Conservation (phyloP, 192 early-diverging fungal species). For the Funneliformis geosporum region DNA sequence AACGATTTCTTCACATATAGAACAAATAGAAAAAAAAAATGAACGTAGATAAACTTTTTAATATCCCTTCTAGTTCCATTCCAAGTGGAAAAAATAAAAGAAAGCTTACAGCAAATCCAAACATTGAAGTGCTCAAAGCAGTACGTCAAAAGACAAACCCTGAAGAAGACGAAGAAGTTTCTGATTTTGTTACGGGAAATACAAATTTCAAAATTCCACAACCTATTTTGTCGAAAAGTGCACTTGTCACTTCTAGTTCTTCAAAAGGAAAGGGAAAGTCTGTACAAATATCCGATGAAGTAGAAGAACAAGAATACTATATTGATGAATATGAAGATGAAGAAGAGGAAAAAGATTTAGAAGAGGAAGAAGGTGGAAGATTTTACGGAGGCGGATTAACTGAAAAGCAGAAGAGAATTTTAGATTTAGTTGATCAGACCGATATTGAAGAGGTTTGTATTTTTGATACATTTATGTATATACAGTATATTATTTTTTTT, state of each 20-base stretch:
- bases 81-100: slow-evolving; percentile 52
- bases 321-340: slow-evolving; percentile 23
- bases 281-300: slow-evolving; percentile 34
- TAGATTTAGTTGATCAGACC: slow-evolving; percentile 82
- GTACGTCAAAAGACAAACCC: not conserved
- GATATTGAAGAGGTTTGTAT: slow-evolving; percentile 67
- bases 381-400: slow-evolving; percentile 86
- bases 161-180: slow-evolving; percentile 34
- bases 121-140: slow-evolving; percentile 47
- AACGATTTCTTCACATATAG: too few species aligned
- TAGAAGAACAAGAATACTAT: slow-evolving; percentile 38
- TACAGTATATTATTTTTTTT: not conserved
- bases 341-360: slow-evolving; percentile 35
- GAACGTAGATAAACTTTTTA: slow-evolving; percentile 31
- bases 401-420: slow-evolving; percentile 71
- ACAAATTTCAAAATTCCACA: not conserved
- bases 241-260: slow-evolving; percentile 21
- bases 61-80: slow-evolving; percentile 35
- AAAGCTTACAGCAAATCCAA: slow-evolving; percentile 49
- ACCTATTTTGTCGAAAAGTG: not conserved
- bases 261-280: slow-evolving; percentile 8
- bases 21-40: not conserved
- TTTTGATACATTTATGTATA: not conserved
- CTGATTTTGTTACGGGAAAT: slow-evolving; percentile 10
- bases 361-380: slow-evolving; percentile 76